These are phyloP conservation scores for Penstemon davidsonii DNA, from an alignment of 257 asterid species.

Conservation along the genomic window DNA sequence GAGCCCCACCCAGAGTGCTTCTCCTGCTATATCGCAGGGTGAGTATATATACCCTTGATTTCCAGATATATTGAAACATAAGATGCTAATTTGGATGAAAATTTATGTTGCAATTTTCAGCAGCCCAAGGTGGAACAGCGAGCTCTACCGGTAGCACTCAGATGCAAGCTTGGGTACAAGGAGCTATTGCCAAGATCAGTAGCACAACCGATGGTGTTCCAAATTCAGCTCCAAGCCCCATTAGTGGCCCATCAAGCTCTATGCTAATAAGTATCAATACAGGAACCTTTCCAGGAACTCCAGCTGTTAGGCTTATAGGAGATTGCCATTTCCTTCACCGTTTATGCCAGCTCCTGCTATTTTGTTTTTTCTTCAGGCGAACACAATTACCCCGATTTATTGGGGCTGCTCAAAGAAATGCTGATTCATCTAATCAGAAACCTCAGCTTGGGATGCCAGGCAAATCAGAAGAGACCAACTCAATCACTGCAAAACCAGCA, in stretches of 20 bases:
- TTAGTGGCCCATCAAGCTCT: conserved; percentile 80
- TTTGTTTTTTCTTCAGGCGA: conserved; percentile 93
- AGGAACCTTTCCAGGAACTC: conserved; percentile 99
- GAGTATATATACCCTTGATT: conserved; percentile 31
- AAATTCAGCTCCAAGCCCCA: conserved; percentile 77
- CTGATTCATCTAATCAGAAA: conserved; percentile 70
- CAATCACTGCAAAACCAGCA: conserved; percentile 56
- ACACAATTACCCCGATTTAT: conserved; percentile 73
- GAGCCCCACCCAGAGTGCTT: conserved; percentile 78
- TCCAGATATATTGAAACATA: conserved; percentile 19
- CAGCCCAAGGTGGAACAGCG: conserved; percentile 73
- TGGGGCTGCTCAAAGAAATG: conserved; percentile 75
- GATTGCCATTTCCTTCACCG: conserved; percentile 98
- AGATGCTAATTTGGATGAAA: conserved; percentile 11
- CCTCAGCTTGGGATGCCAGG: conserved; percentile 62
- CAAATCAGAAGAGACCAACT: conserved; percentile 74
- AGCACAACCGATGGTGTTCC: conserved; percentile 82
- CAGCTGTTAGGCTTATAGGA: conserved; percentile 98
- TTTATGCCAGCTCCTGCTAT: conserved; percentile 91
- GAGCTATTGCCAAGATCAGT: conserved; percentile 97
- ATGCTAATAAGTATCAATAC: conserved; percentile 97
- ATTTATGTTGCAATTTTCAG: conserved; percentile 34
- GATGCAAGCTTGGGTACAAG: conserved; percentile 99
- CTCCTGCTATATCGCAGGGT: conserved; percentile 82
- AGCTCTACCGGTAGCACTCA: conserved; percentile 90